Percentiles rank a stretch among this genome's conserved stretches.
Conservation (phyloP, 805 yeast species). For the Candida methanosorbosa region DNA sequence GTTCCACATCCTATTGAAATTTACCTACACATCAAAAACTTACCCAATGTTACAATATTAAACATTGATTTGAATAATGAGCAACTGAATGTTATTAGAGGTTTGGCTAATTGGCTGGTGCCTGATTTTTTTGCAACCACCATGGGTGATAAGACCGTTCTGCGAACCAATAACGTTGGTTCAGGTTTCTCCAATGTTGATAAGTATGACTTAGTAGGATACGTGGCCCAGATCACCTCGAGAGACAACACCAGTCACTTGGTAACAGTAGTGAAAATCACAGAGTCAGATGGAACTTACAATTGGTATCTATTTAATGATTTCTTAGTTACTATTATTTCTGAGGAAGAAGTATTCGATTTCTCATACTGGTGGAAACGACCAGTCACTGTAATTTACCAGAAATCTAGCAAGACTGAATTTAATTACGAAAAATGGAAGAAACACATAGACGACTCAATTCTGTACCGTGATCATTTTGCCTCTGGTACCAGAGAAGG, state of each 20-base stretch:
- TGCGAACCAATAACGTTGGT: constrained; percentile 16
- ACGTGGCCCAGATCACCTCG: constrained; percentile 58
- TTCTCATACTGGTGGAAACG: constrained; percentile 73
- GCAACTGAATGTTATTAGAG: constrained; percentile 44
- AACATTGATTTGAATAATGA: constrained; percentile 48
- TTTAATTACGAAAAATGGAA: constrained; percentile 45
- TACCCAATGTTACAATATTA: constrained; percentile 59
- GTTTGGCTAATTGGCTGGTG: constrained; percentile 48
- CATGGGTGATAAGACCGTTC: constrained; percentile 14
- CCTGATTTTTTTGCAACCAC: constrained; percentile 43
- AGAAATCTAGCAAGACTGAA: constrained; percentile 34
- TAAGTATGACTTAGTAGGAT: constrained; percentile 59
- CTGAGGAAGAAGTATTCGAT: constrained; percentile 72
- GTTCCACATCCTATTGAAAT: constrained; percentile 47
- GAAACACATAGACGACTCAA: constrained; percentile 44
- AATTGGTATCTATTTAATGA: constrained; percentile 87
- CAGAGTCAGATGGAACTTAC: constrained; percentile 14
- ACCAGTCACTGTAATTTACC: constrained; percentile 66
- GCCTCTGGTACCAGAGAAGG: constrained; percentile 57
- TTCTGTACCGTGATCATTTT: constrained; percentile 69
- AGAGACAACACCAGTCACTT: constrained; percentile 47
- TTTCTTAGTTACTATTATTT: constrained; percentile 70
- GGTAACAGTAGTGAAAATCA: constrained; percentile 48
- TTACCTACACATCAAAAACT: constrained; percentile 36
- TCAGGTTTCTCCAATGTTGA: constrained; percentile 4